phyloP scores from a whole-genome alignment of 1,284 basidiomycete genomes.

The Heterobasidion occidentale region DNA sequence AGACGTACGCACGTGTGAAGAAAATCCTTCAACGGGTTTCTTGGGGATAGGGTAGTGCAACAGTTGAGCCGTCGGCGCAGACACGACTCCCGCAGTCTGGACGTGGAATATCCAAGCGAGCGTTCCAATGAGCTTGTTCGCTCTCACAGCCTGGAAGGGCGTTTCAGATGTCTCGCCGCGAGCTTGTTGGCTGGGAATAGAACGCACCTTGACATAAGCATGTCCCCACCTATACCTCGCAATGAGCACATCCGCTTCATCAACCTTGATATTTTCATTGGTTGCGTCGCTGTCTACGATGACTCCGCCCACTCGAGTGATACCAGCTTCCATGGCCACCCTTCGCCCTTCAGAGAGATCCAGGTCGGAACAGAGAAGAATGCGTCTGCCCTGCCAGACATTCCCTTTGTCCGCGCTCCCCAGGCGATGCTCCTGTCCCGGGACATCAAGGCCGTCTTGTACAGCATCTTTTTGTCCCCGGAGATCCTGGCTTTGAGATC shows the following conservation, averaged over 20 bases:
- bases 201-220: conserved; percentile 57
- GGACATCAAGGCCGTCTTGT: conserved; percentile 26
- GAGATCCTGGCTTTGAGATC: conserved; percentile 20
- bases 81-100: conserved; percentile 51
- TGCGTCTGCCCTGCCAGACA: conserved; percentile 41
- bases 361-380: conserved; percentile 55
- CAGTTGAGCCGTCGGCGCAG: conserved; percentile 60
- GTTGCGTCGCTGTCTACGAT: conserved; percentile 34
- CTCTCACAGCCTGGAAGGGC: conserved; percentile 42
- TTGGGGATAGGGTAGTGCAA: conserved; percentile 48
- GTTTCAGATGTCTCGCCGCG: not conserved
- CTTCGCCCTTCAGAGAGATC: conserved; percentile 41
- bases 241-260: conserved; percentile 59
- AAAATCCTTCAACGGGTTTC: conserved; percentile 31
- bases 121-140: conserved; percentile 64
- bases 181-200: too few species aligned
- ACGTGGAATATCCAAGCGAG: conserved; percentile 79
- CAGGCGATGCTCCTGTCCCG: conserved; percentile 7
- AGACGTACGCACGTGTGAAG: conserved; percentile 24
- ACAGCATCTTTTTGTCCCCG: conserved; percentile 35
- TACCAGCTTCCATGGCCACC: conserved; percentile 47
- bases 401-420: conserved; percentile 15
- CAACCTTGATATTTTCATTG: conserved; percentile 28
- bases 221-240: conserved; percentile 60
- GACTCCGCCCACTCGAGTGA: conserved; percentile 49